Evolutionary conservation across 257 asterid genomes (phyloP), one percentile per base, ranked within the genome.

Genomic region (Fraxinus cuspidata): DNA sequence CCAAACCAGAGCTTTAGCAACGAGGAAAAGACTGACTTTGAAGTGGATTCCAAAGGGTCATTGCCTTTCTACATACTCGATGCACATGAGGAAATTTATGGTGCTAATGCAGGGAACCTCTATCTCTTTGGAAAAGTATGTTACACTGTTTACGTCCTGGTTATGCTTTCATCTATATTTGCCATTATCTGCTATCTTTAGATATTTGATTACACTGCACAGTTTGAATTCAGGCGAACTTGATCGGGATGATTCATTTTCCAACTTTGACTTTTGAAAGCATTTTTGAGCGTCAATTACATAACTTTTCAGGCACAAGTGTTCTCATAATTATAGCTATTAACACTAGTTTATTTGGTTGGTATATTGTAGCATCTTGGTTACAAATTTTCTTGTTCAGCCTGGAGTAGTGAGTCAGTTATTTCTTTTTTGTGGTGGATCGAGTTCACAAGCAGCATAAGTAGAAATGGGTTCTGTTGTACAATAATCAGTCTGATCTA

Each of bases 101-200:
- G 97, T 73, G 79, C 86, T 71, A 92, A 92, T 84, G 88, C 91
- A 29, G 98, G 96, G 73, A 88, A 85, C 72, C 74, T 96, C 47
- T 96, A 88, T 89, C 97, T 96, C 73, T 93, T 96, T 74, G 99
- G 99, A 81, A 93, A 96, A 97, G 99, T 96, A 83, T 53, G 66
- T 64, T 66, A 44, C 3, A 42, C 60, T 63, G 16, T 69, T 37
- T 67, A 72, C 29, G 53, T 32, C 58, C 19, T 35, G n/a, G 21
- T 49, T 9, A 16, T 67, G 74, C 23, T 32, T 60, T 78, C 69
- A 37, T 82, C 34, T 73, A 73, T 73, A 38, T 77, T 44, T 76
- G 51, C 40, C 21, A 51, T 77, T 72, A 49, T 80, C 32, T 65
- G 77, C 72, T 31, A 73, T 70, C 51, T 68, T 25, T 40, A 29